A percentile compares a stretch with the other conserved stretches of the same genome.
These are phyloP conservation scores for Umbelopsis sp. DNA, from an alignment of 192 early-diverging fungal species.

Conservation along the genomic window DNA sequence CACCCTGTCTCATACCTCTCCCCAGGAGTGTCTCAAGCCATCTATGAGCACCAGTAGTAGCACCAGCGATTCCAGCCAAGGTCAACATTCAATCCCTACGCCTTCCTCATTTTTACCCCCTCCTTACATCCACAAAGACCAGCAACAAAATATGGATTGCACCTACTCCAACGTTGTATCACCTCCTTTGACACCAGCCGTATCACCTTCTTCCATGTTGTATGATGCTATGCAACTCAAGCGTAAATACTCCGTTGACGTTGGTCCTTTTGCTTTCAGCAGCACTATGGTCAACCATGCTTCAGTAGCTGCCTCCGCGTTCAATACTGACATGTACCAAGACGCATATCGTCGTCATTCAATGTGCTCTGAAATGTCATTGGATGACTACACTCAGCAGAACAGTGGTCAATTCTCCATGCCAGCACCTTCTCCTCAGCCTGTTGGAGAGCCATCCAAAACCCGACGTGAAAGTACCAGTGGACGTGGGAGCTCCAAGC, in stretches of 20 bases:
- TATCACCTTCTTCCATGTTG: constrained; percentile 34
- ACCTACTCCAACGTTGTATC: constrained; percentile 20
- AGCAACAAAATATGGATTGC: constrained; percentile 24
- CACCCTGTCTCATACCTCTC: constrained; percentile 1
- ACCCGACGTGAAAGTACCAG: constrained; percentile 25
- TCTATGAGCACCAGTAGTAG: background rate
- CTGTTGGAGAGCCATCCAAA: background rate
- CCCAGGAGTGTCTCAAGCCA: background rate
- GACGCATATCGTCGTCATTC: constrained; percentile 31
- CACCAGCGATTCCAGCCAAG: background rate
- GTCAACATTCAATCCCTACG: constrained; percentile 23
- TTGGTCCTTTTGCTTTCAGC: constrained; percentile 33
- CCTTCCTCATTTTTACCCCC: constrained; percentile 28
- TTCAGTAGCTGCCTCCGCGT: constrained; percentile 15
- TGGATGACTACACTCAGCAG: constrained; percentile 22
- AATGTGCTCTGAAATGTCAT: constrained; percentile 29
- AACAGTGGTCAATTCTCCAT: constrained; percentile 4
- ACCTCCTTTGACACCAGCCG: constrained; percentile 38
- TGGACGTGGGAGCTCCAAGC: constrained; percentile 29
- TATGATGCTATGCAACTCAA: constrained; percentile 31
- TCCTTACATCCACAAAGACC: background rate
- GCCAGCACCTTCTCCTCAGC: constrained; percentile 17
- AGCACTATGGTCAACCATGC: constrained; percentile 24
- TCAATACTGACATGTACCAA: constrained; percentile 8
- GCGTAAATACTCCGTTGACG: constrained; percentile 38